Conservation (phyloP, 1,284 basidiomycete genomes). For the Clitocybe nebularis region DNA sequence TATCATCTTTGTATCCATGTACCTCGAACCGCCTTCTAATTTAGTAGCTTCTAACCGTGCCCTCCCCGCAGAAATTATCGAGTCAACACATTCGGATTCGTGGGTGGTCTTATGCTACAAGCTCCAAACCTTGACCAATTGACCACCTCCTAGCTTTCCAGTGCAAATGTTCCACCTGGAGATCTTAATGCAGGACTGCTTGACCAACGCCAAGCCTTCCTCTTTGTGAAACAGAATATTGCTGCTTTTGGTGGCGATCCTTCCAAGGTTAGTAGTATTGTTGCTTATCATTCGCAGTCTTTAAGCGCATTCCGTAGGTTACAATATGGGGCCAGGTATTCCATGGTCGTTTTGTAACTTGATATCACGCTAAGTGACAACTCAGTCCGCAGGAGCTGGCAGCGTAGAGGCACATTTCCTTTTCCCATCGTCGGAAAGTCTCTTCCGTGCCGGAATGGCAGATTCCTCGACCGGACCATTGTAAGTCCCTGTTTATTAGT, state of each 20-base stretch:
- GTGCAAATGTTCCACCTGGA: constrained; percentile 38
- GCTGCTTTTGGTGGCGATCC: constrained; percentile 63
- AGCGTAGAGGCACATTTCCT: constrained; percentile 48
- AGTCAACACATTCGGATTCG: constrained; percentile 57
- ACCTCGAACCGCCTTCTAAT: constrained; percentile 21
- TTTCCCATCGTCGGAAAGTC: constrained; percentile 32
- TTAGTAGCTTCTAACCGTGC: too few relatives aligned
- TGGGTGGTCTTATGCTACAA: too few relatives aligned
- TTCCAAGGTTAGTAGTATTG: constrained; percentile 50
- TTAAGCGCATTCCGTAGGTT: constrained; percentile 44
- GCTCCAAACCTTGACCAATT: too few relatives aligned
- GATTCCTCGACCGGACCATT: constrained; percentile 55
- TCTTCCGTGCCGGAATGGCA: constrained; percentile 52
- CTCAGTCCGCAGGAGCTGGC: constrained; percentile 57
- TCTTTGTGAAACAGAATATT: constrained; percentile 61
- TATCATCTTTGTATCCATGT: constrained; percentile 55
- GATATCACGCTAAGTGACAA: too few relatives aligned
- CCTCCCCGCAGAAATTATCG: constrained; percentile 47
- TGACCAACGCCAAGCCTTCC: constrained; percentile 54
- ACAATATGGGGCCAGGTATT: constrained; percentile 59
- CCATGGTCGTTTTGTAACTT: too few relatives aligned
- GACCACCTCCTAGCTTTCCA: constrained; percentile 39
- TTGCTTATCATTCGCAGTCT: too few relatives aligned
- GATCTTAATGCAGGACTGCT: constrained; percentile 53
- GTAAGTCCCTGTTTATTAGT: too few relatives aligned